These are phyloP conservation scores for Candida alai DNA, from an alignment of 805 yeast genomes.

Conservation along the genomic window DNA sequence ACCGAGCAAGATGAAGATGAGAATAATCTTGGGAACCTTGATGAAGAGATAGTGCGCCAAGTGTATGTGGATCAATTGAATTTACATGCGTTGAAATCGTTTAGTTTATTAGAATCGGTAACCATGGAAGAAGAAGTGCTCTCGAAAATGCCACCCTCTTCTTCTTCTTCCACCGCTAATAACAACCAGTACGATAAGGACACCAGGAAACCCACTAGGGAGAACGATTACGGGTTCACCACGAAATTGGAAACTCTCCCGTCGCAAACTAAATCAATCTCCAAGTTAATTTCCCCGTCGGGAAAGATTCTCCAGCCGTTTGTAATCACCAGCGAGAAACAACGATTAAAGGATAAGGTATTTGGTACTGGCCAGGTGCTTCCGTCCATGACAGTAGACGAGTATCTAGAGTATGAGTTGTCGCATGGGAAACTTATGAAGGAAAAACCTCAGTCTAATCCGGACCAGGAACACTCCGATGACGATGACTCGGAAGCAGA, in stretches of 20 bases:
- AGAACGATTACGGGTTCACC: constrained; percentile 49
- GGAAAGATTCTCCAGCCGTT: constrained; percentile 87
- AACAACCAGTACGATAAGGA: constrained; percentile 2
- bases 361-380: constrained; percentile 88
- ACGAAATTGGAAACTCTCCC: constrained; percentile 57
- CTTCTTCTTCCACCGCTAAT: neutral
- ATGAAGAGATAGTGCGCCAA: constrained; percentile 62
- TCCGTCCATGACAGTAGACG: constrained; percentile 95
- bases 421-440: constrained; percentile 75
- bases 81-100: constrained; percentile 49
- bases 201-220: constrained; percentile 9
- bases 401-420: constrained; percentile 79
- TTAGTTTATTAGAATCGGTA: constrained; percentile 53
- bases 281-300: constrained; percentile 51
- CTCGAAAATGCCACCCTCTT: constrained; percentile 32
- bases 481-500: constrained; percentile 64
- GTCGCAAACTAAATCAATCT: constrained; percentile 15
- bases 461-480: constrained; percentile 44
- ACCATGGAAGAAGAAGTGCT: constrained; percentile 67
- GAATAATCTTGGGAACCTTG: constrained; percentile 32
- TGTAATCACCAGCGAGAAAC: constrained; percentile 56
- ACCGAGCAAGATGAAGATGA: constrained; percentile 14
- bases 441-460: constrained; percentile 37
- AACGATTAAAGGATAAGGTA: constrained; percentile 59
- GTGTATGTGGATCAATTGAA: constrained; percentile 54